Base-by-base conservation (phyloP, 441 rosid species). In the Jatropha podagrica region DNA sequence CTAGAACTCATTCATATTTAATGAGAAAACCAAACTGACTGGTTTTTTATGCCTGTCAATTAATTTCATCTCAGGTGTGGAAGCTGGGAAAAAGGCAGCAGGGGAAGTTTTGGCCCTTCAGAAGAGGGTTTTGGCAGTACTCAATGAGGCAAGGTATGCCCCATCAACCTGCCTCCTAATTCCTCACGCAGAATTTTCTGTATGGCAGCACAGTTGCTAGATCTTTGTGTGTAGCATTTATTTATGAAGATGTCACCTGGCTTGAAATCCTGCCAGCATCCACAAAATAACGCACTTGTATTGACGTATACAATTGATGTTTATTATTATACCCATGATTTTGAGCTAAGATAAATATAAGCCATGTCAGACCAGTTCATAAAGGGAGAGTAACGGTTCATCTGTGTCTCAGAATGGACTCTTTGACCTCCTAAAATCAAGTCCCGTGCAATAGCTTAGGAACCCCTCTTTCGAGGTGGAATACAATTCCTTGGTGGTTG, bases 81-180 rank as follows among this genome's bases (percentile, higher is more conserved):
- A 95, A 89, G 99, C 98, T 64, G 98, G 99, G 74, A 93, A 95
- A 79, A 93, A 91, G 75, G 98, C 99, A 60, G 99, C 98, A 20
- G 98, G 95, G 74, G 98, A 95, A 82, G 97, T 95, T 68, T 81
- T 95, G 69, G 95, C 98, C 76, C 90, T 93, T 76, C 97, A 95
- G 79, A 95, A 92, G 82, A 90, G 97, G 73, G 97, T 96, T 76
- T 84, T 96, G 84, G 88, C 95, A 32, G 97, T 96, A 37, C 93
- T 94, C 17, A 92, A 90, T 58, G 97, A 96, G 83, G 98, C 99
- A 78, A 93, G 93, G 98, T 95, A 74, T 60, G 20, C 42, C 77
- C 44, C 71, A 83, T 76, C 46, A 13, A 12, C 69, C 46, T 59
- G 17, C 15, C 51, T 14, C 44, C 18, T 55, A 41, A 3, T 74